phyloP scores from a whole-genome alignment of 1,284 basidiomycete genomes.

The Apiotrichum sp. region DNA sequence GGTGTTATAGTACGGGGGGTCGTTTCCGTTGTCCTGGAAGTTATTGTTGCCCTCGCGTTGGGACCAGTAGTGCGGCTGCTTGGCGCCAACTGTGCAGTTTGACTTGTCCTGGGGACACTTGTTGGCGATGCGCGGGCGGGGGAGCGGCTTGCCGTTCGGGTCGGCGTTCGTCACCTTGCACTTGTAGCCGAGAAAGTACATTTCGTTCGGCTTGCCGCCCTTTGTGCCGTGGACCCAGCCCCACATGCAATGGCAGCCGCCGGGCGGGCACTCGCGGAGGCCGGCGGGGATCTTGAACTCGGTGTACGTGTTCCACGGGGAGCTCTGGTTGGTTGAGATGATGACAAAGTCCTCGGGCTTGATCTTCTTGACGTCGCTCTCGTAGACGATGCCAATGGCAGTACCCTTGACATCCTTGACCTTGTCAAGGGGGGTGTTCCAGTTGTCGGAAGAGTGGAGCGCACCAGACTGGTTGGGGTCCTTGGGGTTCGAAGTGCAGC shows the following conservation, averaged over 20 bases:
- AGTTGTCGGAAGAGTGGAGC: neutral
- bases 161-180: constrained; percentile 56
- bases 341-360: constrained; percentile 62
- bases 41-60: constrained; percentile 10
- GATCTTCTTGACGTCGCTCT: constrained; percentile 53
- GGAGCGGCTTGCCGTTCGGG: constrained; percentile 47
- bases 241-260: constrained; percentile 63
- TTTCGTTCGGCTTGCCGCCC: constrained; percentile 1
- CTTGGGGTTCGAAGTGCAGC: neutral
- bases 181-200: constrained; percentile 68
- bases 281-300: constrained; percentile 58
- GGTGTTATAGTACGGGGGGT: constrained; percentile 25
- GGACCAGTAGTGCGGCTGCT: constrained; percentile 11
- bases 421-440: neutral
- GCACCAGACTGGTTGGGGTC: neutral
- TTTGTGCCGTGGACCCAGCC: constrained; percentile 56
- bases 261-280: constrained; percentile 62
- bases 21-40: constrained; percentile 49
- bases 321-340: constrained; percentile 67
- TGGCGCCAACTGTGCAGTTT: constrained; percentile 32
- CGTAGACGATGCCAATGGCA: constrained; percentile 57
- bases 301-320: constrained; percentile 60
- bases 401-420: constrained; percentile 7
- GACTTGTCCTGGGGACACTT: constrained; percentile 29
- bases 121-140: constrained; percentile 46